phyloP scores from a whole-genome alignment of 2,329 filamentous ascomycete species.

The Cladosporium oxysporum region DNA sequence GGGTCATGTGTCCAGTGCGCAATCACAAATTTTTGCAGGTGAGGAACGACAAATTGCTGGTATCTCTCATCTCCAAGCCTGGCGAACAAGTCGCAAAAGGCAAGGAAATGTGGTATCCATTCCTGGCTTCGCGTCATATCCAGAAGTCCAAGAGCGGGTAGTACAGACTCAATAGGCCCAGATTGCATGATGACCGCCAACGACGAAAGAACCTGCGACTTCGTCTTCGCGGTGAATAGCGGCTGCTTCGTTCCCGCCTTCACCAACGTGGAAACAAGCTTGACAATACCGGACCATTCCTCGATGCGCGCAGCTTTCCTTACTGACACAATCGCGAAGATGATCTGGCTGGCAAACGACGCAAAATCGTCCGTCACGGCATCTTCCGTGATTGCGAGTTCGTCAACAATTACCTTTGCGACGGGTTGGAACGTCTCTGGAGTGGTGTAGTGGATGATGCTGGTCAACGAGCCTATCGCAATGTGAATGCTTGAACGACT shows the following conservation, averaged over 20 bases:
- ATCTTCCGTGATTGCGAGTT: constrained; percentile 39
- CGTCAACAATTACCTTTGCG: constrained; percentile 61
- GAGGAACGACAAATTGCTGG: constrained; percentile 71
- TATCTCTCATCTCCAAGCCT: constrained; percentile 75
- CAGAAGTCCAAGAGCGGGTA: constrained; percentile 68
- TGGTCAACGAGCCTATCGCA: constrained; percentile 74
- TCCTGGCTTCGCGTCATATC: constrained; percentile 65
- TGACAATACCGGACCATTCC: constrained; percentile 69
- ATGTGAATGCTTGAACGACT: constrained; percentile 55
- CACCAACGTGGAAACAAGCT: constrained; percentile 39
- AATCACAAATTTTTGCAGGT: constrained; percentile 82
- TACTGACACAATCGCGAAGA: constrained; percentile 75
- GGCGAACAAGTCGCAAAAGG: constrained; percentile 81
- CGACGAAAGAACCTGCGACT: constrained; percentile 45
- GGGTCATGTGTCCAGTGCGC: constrained; percentile 61
- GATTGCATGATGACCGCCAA: constrained; percentile 69
- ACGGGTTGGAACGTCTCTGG: constrained; percentile 71
- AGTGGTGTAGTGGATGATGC: constrained; percentile 79
- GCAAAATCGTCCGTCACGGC: constrained; percentile 45
- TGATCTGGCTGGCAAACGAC: constrained; percentile 49
- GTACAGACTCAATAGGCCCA: constrained; percentile 76
- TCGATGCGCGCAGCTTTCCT: constrained; percentile 74
- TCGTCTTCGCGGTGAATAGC: constrained; percentile 40
- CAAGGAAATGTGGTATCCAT: constrained; percentile 73
- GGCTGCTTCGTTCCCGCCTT: constrained; percentile 23